Evolutionary conservation across 2,329 filamentous ascomycete genomes (phyloP).

Genomic region (Talaromyces sp.): DNA sequence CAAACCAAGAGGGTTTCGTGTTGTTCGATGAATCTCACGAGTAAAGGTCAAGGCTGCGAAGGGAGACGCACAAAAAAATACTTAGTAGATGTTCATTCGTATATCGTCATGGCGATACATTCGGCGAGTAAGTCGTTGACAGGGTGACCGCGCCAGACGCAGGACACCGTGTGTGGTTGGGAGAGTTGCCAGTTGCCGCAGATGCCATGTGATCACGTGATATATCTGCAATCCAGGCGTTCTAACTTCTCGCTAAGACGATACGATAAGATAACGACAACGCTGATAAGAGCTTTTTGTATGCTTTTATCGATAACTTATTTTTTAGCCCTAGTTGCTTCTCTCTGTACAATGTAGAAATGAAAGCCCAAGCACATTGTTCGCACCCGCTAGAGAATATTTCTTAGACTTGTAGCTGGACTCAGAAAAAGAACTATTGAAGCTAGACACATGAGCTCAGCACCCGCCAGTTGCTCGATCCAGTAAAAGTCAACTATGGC

Average conservation of each 20-base stretch:
- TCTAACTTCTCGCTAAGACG: conserved; percentile 7
- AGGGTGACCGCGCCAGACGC: not conserved
- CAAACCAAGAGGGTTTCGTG: conserved; percentile 16
- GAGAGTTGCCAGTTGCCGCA: conserved; percentile 7
- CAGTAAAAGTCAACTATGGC: conserved; percentile 22
- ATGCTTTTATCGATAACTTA: not conserved
- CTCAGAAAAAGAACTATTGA: too few species aligned
- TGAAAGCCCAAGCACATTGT: not conserved
- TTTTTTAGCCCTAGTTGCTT: not conserved
- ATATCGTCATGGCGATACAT: conserved; percentile 12
- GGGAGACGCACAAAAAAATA: not conserved
- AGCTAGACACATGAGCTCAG: too few species aligned
- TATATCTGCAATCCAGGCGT: not conserved
- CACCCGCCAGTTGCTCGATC: too few species aligned
- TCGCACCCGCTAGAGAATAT: not conserved
- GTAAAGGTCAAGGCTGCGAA: not conserved
- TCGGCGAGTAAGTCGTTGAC: not conserved
- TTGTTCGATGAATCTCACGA: conserved; percentile 15
- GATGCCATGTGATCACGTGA: conserved; percentile 13
- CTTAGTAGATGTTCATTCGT: not conserved
- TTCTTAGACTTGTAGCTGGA: too few species aligned
- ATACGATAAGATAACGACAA: conserved; percentile 5
- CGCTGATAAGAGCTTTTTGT: not conserved
- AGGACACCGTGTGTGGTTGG: conserved; percentile 11
- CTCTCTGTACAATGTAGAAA: too few species aligned